Evolutionary conservation across 2,329 filamentous ascomycete genomes (phyloP).

Genomic region (Pseudogymnoascus sp.): DNA sequence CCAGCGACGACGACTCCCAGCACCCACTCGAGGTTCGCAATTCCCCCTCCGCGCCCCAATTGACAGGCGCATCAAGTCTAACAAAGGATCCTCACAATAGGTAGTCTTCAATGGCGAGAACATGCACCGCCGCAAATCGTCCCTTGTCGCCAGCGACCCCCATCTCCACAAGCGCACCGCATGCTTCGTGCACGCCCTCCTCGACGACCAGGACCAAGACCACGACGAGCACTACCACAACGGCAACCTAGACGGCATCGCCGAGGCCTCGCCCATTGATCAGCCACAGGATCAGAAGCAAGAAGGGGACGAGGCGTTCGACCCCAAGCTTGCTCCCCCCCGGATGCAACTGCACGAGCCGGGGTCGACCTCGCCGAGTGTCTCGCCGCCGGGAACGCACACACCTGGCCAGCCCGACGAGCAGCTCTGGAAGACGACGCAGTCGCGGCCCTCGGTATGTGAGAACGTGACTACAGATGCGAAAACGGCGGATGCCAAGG

Average conservation of each 20-base stretch:
- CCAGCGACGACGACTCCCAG: slow-evolving; percentile 28
- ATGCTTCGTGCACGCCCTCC: slow-evolving; percentile 57
- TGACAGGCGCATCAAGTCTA: not conserved
- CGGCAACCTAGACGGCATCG: slow-evolving; percentile 22
- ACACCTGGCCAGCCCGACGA: slow-evolving; percentile 46
- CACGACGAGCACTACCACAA: not conserved
- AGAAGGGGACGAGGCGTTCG: slow-evolving; percentile 8
- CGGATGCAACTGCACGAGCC: not conserved
- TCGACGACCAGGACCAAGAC: slow-evolving; percentile 47
- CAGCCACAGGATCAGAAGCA: not conserved
- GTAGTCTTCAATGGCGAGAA: slow-evolving; percentile 50
- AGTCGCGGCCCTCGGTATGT: not conserved
- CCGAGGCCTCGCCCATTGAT: not conserved
- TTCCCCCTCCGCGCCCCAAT: not conserved
- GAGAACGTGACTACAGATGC: not conserved
- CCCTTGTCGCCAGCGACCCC: slow-evolving; percentile 46
- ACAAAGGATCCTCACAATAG: not conserved
- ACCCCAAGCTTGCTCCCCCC: slow-evolving; percentile 11
- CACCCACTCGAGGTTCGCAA: slow-evolving; percentile 36
- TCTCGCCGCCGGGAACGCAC: not conserved
- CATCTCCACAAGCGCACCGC: slow-evolving; percentile 37
- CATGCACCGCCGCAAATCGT: slow-evolving; percentile 57
- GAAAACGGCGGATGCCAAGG: slow-evolving; percentile 1
- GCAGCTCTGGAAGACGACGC: slow-evolving; percentile 40
- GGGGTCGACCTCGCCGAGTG: not conserved